Conservation (phyloP, 495 filamentous ascomycete genomes). For the Podospora comata region DNA sequence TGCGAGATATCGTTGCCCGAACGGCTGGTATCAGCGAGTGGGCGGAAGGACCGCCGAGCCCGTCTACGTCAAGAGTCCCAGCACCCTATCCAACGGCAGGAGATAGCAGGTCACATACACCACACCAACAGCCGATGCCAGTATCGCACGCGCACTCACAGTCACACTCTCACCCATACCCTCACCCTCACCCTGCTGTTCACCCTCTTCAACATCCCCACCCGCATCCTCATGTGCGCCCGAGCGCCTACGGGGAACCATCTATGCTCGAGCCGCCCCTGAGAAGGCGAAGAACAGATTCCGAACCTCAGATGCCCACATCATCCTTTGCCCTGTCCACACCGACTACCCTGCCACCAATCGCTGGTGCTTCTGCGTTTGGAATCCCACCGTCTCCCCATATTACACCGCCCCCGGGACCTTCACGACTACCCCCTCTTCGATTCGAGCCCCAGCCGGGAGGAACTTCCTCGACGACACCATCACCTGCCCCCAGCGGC, state of each 20-base stretch:
- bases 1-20: conserved; percentile 58
- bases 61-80: conserved; percentile 32
- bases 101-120: conserved; percentile 33
- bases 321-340: conserved; percentile 35
- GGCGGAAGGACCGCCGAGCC: conserved; percentile 49
- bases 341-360: conserved; percentile 38
- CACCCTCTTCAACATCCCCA: conserved; percentile 24
- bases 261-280: conserved; percentile 42
- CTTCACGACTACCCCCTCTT: conserved; percentile 44
- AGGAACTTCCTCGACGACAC: conserved; percentile 23
- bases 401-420: conserved; percentile 35
- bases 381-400: conserved; percentile 42
- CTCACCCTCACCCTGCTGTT: conserved; percentile 16
- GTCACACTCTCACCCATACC: conserved; percentile 19
- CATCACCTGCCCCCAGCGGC: conserved; percentile 21
- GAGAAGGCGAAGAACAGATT: conserved; percentile 45
- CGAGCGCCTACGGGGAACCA: conserved; percentile 30
- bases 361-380: conserved; percentile 26
- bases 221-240: conserved; percentile 22
- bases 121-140: conserved; percentile 22
- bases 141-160: conserved; percentile 19
- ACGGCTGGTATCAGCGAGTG: conserved; percentile 51
- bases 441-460: conserved; percentile 38
- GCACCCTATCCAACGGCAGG: conserved; percentile 30
- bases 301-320: conserved; percentile 39